Evolutionary conservation across 1,284 basidiomycete species (phyloP), one percentile per base, ranked within the genome.

Genomic region (Tetrapyrgos nigripes): DNA sequence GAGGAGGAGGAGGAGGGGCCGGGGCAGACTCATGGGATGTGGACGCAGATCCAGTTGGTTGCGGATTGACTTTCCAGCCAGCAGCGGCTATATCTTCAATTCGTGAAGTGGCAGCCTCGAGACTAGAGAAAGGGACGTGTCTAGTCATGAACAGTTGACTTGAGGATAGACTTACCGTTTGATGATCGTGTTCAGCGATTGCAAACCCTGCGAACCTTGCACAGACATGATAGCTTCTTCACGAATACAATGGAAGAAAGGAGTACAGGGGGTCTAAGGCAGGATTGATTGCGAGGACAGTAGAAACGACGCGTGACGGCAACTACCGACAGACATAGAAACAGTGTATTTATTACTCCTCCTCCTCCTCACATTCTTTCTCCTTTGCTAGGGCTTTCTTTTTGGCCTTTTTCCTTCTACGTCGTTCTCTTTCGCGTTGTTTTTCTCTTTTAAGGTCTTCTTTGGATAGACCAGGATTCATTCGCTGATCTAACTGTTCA

Each of bases 91-190:
- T 83, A 72, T 99, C 97, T 76, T 99, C 97, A 27, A 99, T 86
- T 54, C 97, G 88, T 52, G 94, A 95, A 8, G 96, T 96, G 2
- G 95, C 94, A 47, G 97, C 97, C 82, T 97, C 92, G 54, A 94
- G 83, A 62, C 93, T 93, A 67, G 26, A 60, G 51, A n/a, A n/a
- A 65, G 47, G 50, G 26, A 46, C 56, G 58, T 50, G 64, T 66
- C 50, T 65, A 50, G 53, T 48, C 46, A 63, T 48, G 29, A 44
- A 53, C 31, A 51, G 45, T 46, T 55, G 21, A 57, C 31, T n/a
- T 29, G 26, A 52, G 44, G 53, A 54, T 48, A 54, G 47, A 74
- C 83, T 58, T 70, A 93, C 94, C 94, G 84, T 75, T 92, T 92
- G 70, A 92, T 88, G 62, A 92, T 88, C n/a, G 90, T 92, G 33